Base-by-base conservation (phyloP, 306 rosid species). In the Medicago lupulina region DNA sequence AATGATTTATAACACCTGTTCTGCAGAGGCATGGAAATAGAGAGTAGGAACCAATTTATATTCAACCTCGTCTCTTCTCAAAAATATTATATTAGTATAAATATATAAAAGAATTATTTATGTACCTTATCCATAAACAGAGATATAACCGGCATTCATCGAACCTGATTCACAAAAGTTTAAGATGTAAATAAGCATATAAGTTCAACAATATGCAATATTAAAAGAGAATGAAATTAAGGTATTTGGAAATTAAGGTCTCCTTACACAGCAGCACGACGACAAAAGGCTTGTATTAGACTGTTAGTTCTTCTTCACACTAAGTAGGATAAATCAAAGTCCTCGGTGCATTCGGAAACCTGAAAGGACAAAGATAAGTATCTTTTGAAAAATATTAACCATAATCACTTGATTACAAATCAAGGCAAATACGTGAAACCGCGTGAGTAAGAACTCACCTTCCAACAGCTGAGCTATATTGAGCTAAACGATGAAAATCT, bases 261-360 rank as follows among this genome's bases (percentile, higher is more conserved):
- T 21, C 97, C 97, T 82, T 92, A 92, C 58, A 95, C 99, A 84
- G 99, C 97, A 66, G 97, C 97, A 59, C 96, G 93, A 12, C 96
- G 97, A 61, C 93, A 90, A 85, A 90, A 95, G 64, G 92, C 97
- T 84, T 90, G 96, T 53, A 96, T 21, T 21, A 21, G 23, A 21
- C 23, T 21, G 2, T 84, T 59, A 92, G 83, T 82, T 95, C 98
- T 76, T 97, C 97, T 62, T 85, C 87, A 76, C 98, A 97, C 62
- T 92, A 95, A 72, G 87, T 40, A 81, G 98, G 96, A 84, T 92
- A 95, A 64, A 92, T 76, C 67, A 95, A 74, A 75, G 96, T 93
- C 71, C 98, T 91, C 2, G 84, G 86, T 14, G 90, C 97, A 92
- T 4, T 31, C 6, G 36, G 84, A 85, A 89, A 89, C 85, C 97